Evolutionary conservation across 106 monocot species (phyloP), one percentile per base, ranked within the genome.

Genomic region (Dioscorea alata): DNA sequence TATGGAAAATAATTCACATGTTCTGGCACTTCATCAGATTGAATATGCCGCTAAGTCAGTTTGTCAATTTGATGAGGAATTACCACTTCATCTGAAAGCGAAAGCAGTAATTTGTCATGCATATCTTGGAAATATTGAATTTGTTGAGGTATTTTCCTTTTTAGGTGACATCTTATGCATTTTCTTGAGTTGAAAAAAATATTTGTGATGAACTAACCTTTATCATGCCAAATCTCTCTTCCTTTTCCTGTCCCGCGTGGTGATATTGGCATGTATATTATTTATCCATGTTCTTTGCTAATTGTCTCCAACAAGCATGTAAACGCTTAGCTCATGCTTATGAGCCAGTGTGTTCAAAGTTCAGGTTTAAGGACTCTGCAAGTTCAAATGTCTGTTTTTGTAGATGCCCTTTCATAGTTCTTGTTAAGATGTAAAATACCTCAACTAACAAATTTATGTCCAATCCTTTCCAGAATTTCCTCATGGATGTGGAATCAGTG

Each of bases 141-240:
- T 85, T 71, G 74, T 90, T 23, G 75, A 93, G 99, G 93, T 97
- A 32, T 71, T n/a, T n/a, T n/a, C n/a, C n/a, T n/a, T n/a, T n/a
- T 62, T 52, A 42, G 42, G 9, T 42, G 10, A 10, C 10, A 42
- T 42, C 42, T 3, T 42, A 42, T 42, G 10, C 10, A 42, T 42
- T 8, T 10, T 42, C 10, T 42, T 6, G 6, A 42, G 42, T 42
- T 42, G n/a, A n/a, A n/a, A 42, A 42, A 28, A 42, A 42, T 42
- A 42, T 10, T 6, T 42, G 42, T 42, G 42, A 42, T 42, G 42
- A 42, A 42, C 10, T 0, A 42, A 42, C 9, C 42, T 42, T 42
- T 6, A 42, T 6, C 42, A 8, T 42, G 42, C 6, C 10, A 42
- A 42, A 42, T 42, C 10, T 42, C n/a, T n/a, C 42, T 42, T 10